Conservation (phyloP, 1,284 basidiomycete species). For the Meira nashicola region DNA sequence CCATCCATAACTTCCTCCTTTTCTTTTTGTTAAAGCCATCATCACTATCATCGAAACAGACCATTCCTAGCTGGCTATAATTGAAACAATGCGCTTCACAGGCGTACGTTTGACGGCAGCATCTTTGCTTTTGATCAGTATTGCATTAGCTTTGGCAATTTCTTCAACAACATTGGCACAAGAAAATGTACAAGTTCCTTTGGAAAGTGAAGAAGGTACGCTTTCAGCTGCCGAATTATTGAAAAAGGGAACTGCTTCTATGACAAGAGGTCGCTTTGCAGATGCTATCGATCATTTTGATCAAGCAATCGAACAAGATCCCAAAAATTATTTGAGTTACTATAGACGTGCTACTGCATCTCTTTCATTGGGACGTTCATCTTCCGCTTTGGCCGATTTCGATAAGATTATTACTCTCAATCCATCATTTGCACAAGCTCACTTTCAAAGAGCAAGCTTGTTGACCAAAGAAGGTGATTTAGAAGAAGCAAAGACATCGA, state of each 20-base stretch:
- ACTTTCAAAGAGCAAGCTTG: slow-evolving; percentile 43
- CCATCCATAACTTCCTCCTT: no score
- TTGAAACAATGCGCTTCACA: no score
- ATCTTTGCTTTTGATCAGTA: no score
- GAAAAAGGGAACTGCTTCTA: slow-evolving; percentile 14
- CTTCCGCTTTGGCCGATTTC: slow-evolving; percentile 42
- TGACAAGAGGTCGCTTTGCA: slow-evolving; percentile 10
- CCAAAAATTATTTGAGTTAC: slow-evolving; percentile 37
- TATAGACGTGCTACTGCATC: slow-evolving; percentile 48
- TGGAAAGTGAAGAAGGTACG: background rate
- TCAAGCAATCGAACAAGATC: slow-evolving; percentile 11
- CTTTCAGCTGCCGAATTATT: slow-evolving; percentile 11
- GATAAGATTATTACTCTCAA: slow-evolving; percentile 36
- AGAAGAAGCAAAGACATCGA: slow-evolving; percentile 23
- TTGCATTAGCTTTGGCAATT: no score
- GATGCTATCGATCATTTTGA: slow-evolving; percentile 15
- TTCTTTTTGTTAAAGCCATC: no score
- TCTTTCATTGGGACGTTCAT: slow-evolving; percentile 46
- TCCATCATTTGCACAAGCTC: slow-evolving; percentile 45
- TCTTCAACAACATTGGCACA: no score
- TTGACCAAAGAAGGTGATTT: slow-evolving; percentile 45
- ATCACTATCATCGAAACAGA: no score
- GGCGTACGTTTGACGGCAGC: no score
- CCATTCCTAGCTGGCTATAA: no score
- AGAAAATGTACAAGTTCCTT: background rate